A percentile compares a stretch with the other conserved stretches of the same genome.
Conservation (phyloP, 2,329 filamentous ascomycete genomes). For the Venturia asperata region DNA sequence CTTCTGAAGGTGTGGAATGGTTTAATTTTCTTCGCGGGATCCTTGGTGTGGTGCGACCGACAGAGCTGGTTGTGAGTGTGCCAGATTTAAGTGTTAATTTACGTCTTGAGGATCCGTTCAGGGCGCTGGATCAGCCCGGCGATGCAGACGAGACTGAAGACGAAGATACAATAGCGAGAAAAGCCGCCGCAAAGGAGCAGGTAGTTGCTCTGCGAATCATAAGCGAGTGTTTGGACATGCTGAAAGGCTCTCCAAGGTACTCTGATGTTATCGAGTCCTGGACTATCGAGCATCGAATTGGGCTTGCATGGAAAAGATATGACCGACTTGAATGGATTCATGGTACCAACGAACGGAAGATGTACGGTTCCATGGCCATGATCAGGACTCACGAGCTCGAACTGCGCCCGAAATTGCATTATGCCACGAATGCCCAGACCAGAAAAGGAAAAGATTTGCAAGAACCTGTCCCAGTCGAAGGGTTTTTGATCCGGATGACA, state of each 20-base stretch:
- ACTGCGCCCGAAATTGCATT: slow-evolving; percentile 58
- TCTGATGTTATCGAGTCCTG: slow-evolving; percentile 50
- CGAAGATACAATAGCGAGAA: slow-evolving; percentile 40
- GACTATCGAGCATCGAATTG: slow-evolving; percentile 52
- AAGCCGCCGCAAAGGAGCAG: slow-evolving; percentile 45
- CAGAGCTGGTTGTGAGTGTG: slow-evolving; percentile 53
- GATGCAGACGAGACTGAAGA: slow-evolving; percentile 35
- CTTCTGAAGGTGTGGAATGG: slow-evolving; percentile 59
- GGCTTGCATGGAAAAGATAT: slow-evolving; percentile 62
- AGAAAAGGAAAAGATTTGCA: slow-evolving; percentile 38
- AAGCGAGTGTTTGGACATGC: slow-evolving; percentile 50
- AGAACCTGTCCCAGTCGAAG: slow-evolving; percentile 58
- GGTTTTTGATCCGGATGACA: slow-evolving; percentile 58
- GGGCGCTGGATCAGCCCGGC: slow-evolving; percentile 31
- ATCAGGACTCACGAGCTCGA: slow-evolving; percentile 59
- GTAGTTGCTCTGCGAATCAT: slow-evolving; percentile 52
- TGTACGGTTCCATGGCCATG: slow-evolving; percentile 65
- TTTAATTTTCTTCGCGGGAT: slow-evolving; percentile 57
- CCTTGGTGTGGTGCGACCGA: slow-evolving; percentile 51
- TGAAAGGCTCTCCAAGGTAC: slow-evolving; percentile 52
- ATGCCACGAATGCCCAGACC: slow-evolving; percentile 45
- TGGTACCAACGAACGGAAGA: slow-evolving; percentile 57
- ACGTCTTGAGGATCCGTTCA: slow-evolving; percentile 53
- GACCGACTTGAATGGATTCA: slow-evolving; percentile 63
- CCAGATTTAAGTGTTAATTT: slow-evolving; percentile 56